Conservation (phyloP, 1,284 basidiomycete species). For the Ustilago crameri region DNA sequence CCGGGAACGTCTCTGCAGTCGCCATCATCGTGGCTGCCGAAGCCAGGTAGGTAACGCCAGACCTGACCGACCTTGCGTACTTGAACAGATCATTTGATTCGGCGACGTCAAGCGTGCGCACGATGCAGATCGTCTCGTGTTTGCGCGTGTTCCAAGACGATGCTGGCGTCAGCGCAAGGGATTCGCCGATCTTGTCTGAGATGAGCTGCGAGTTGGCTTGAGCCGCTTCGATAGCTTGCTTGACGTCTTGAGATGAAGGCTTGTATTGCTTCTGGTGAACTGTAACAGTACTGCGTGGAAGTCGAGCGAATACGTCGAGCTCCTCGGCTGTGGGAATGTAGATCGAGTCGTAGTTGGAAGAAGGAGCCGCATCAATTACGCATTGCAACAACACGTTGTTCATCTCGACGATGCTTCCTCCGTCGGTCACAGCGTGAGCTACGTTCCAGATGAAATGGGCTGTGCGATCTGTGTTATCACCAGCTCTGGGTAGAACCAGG, state of each 20-base stretch:
- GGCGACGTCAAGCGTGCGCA: constrained; percentile 4
- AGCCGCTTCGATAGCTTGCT: constrained; percentile 1
- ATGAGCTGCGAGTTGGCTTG: constrained; percentile 20
- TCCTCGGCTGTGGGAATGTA: constrained; percentile 18
- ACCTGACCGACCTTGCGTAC: constrained; percentile 12
- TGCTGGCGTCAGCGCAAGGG: constrained; percentile 16
- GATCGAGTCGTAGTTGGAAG: constrained; percentile 12
- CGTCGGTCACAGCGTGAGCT: constrained; percentile 44
- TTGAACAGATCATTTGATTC: constrained; percentile 14
- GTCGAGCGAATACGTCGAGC: constrained; percentile 17
- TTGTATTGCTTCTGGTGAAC: constrained; percentile 26
- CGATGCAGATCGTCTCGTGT: constrained; percentile 28
- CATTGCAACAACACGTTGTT: constrained; percentile 30
- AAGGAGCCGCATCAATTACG: constrained; percentile 20
- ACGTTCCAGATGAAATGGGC: constrained; percentile 38
- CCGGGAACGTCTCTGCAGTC: constrained; percentile 29
- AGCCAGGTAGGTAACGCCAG: constrained; percentile 30
- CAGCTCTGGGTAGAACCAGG: constrained; percentile 19
- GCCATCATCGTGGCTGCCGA: constrained; percentile 34
- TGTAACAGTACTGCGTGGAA: constrained; percentile 24
- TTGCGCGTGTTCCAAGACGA: constrained; percentile 11
- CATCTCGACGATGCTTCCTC: constrained; percentile 30
- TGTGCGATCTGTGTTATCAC: constrained; percentile 5
- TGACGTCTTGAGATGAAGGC: constrained; percentile 12
- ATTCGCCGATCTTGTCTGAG: constrained; percentile 22